A percentile compares a stretch with the other conserved stretches of the same genome.
Evolutionary conservation across 805 yeast species (phyloP).

Genomic region (Kregervanrija fluxuum): DNA sequence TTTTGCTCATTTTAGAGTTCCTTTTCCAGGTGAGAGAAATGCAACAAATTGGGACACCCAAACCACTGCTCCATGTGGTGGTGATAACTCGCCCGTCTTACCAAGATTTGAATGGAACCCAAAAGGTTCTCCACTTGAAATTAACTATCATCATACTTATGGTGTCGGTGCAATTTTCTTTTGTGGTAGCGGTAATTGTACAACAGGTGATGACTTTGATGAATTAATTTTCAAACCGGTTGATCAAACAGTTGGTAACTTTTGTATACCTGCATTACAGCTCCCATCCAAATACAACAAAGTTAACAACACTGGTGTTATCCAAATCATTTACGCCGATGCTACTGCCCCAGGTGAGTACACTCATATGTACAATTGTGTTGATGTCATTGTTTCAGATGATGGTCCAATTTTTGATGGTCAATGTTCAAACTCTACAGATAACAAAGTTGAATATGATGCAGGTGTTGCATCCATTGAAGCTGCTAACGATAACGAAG

Average conservation of each 20-base stretch:
- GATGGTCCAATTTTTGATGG: conserved; percentile 22
- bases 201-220: conserved; percentile 18
- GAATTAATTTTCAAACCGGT: conserved; percentile 18
- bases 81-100: conserved; percentile 18
- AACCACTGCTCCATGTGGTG: conserved; percentile 25
- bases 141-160: conserved; percentile 14
- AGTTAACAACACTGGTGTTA: conserved; percentile 20
- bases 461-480: not conserved
- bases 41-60: conserved; percentile 25
- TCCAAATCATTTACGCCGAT: conserved; percentile 21
- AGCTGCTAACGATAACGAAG: no score
- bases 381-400: conserved; percentile 21
- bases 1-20: conserved; percentile 24
- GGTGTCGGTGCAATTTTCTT: conserved; percentile 23
- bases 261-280: conserved; percentile 22
- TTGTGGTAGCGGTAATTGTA: conserved; percentile 20
- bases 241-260: conserved; percentile 20
- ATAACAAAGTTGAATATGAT: conserved; percentile 5
- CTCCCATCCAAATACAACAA: conserved; percentile 18
- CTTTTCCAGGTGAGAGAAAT: conserved; percentile 28
- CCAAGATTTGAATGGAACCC: conserved; percentile 27
- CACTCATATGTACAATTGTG: conserved; percentile 24
- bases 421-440: conserved; percentile 23
- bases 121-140: conserved; percentile 25
- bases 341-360: conserved; percentile 13